These are phyloP conservation scores for Carex pumila DNA, from an alignment of 176 grass and related monocot genomes.

Conservation along the genomic window DNA sequence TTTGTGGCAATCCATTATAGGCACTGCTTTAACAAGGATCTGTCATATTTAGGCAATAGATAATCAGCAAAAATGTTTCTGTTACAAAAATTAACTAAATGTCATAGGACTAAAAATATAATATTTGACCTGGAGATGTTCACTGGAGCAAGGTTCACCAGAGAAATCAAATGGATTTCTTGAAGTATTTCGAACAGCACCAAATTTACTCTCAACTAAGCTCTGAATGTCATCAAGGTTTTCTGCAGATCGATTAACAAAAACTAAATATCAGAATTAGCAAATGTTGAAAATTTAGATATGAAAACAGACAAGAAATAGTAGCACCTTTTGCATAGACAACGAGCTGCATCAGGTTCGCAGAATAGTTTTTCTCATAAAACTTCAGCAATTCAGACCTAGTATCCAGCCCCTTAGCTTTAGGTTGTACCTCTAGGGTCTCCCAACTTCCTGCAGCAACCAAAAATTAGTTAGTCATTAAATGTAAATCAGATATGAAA, in stretches of 20 bases:
- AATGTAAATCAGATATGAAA: constrained; percentile 7
- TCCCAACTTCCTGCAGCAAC: constrained; percentile 82
- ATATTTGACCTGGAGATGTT: constrained; percentile 76
- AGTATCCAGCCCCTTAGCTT: constrained; percentile 88
- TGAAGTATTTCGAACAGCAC: constrained; percentile 52
- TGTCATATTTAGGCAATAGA: constrained; percentile 23
- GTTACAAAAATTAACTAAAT: not conserved
- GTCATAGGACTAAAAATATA: not conserved
- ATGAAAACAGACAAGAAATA: constrained; percentile 2
- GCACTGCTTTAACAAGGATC: constrained; percentile 93
- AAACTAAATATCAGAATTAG: constrained; percentile 5
- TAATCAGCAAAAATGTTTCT: not conserved
- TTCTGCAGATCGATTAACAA: constrained; percentile 33
- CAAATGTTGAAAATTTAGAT: constrained; percentile 19
- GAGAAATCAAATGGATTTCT: constrained; percentile 55
- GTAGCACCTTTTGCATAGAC: constrained; percentile 83
- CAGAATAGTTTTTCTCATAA: constrained; percentile 90
- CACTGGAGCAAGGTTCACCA: constrained; percentile 69
- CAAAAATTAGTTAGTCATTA: constrained; percentile 3
- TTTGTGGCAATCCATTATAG: constrained; percentile 80
- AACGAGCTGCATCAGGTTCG: constrained; percentile 94
- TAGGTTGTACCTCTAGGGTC: constrained; percentile 82
- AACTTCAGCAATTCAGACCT: constrained; percentile 87
- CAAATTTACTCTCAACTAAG: constrained; percentile 74
- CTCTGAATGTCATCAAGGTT: constrained; percentile 68